phyloP scores from a whole-genome alignment of 495 filamentous ascomycete species.

The Xylaria flabelliformis region DNA sequence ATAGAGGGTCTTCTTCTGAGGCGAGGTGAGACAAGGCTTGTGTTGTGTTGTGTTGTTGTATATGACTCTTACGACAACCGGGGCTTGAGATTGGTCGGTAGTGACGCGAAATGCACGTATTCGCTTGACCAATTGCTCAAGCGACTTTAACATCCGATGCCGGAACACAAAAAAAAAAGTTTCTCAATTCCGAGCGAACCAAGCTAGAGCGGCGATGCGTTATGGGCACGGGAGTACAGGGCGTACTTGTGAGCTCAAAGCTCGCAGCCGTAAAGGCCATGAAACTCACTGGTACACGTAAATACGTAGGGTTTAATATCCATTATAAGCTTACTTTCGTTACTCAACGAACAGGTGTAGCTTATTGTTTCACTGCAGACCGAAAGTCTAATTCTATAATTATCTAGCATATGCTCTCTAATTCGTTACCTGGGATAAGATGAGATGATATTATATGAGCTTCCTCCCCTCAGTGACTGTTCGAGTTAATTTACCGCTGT shows the following conservation, averaged over 20 bases:
- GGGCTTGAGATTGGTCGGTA: neutral
- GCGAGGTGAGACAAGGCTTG: neutral
- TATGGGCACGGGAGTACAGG: neutral
- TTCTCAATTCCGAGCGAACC: neutral
- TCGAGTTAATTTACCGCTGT: neutral
- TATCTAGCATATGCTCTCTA: neutral
- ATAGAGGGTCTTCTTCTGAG: neutral
- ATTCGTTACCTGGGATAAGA: neutral
- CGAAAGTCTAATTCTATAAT: slow-evolving; percentile 6
- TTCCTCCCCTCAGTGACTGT: neutral
- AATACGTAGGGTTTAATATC: neutral
- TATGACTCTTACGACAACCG: neutral
- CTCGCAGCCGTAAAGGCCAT: neutral
- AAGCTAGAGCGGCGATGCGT: slow-evolving; percentile 10
- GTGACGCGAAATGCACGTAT: slow-evolving; percentile 4
- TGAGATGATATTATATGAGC: neutral
- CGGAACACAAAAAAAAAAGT: neutral
- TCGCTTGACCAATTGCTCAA: neutral
- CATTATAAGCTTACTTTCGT: neutral
- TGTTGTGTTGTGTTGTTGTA: neutral
- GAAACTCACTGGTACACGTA: slow-evolving; percentile 11
- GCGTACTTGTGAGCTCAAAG: neutral
- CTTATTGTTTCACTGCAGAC: neutral
- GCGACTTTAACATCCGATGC: neutral
- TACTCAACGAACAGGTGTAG: neutral